A percentile compares a stretch with the other conserved stretches of the same genome.
phyloP scores from a whole-genome alignment of 257 asterid species.

The Thymus quinquecostatus region DNA sequence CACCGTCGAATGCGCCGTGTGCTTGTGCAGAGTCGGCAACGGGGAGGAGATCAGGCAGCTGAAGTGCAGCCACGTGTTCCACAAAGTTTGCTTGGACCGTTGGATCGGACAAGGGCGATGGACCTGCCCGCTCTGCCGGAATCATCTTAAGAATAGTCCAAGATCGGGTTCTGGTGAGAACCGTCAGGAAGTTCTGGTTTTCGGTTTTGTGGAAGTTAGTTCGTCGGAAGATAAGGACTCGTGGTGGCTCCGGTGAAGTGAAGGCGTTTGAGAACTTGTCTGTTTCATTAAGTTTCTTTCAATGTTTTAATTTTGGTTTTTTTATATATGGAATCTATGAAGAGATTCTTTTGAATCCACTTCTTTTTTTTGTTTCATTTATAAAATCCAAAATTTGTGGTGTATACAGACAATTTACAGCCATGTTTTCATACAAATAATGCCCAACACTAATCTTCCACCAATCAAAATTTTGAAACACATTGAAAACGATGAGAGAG shows the following conservation, averaged over 20 bases:
- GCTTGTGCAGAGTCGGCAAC: slow-evolving; percentile 36
- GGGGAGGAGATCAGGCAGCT: slow-evolving; percentile 43
- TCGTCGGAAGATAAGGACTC: neutral
- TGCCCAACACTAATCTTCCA: neutral
- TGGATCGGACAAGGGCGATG: slow-evolving; percentile 39
- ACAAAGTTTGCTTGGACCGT: slow-evolving; percentile 41
- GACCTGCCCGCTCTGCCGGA: slow-evolving; percentile 47
- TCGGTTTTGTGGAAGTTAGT: slow-evolving; percentile 24
- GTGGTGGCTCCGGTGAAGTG: slow-evolving; percentile 44
- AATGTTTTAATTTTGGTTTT: too few relatives aligned
- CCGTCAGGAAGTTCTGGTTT: slow-evolving; percentile 26
- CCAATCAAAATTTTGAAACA: neutral
- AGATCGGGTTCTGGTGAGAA: neutral
- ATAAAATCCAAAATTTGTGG: slow-evolving; percentile 1
- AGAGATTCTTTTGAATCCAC: too few relatives aligned
- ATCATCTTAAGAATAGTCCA: slow-evolving; percentile 7
- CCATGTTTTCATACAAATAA: neutral
- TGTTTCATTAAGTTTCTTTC: too few relatives aligned
- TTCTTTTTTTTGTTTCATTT: too few relatives aligned
- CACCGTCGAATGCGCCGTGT: slow-evolving; percentile 34
- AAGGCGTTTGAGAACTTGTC: too few relatives aligned
- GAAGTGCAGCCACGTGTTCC: slow-evolving; percentile 44
- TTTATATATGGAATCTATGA: too few relatives aligned
- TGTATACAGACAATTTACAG: slow-evolving; percentile 5
- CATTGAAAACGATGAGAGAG: neutral